Evolutionary conservation across 176 grass and related monocot species (phyloP).

Genomic region (Dactylis glomerata): DNA sequence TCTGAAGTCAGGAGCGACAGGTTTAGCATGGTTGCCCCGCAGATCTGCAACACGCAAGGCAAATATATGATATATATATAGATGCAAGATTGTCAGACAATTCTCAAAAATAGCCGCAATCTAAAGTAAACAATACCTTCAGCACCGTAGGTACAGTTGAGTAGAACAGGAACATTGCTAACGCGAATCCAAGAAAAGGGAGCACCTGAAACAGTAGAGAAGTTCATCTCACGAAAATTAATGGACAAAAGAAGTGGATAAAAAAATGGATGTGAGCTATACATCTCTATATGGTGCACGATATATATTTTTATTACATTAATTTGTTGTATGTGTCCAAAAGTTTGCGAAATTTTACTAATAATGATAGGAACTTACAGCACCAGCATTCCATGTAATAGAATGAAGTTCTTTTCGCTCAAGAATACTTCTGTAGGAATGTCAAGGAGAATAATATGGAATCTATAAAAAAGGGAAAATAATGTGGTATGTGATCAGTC

Average conservation of each 20-base stretch:
- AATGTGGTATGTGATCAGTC: conserved; percentile 1
- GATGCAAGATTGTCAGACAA: not conserved
- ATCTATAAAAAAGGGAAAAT: not conserved
- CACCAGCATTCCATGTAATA: conserved; percentile 59
- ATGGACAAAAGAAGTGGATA: not conserved
- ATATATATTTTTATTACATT: not conserved
- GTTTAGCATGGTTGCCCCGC: conserved; percentile 58
- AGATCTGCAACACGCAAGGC: conserved; percentile 26
- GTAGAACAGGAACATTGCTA: conserved; percentile 82
- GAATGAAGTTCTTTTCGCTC: conserved; percentile 66
- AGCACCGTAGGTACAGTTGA: conserved; percentile 63
- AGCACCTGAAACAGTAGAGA: conserved; percentile 42
- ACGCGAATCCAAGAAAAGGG: conserved; percentile 59
- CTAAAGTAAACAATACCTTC: conserved; percentile 67
- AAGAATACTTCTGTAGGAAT: conserved; percentile 68
- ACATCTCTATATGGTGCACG: too few species aligned
- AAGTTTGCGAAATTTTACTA: not conserved
- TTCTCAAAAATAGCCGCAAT: not conserved
- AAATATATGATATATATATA: not conserved
- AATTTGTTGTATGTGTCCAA: not conserved
- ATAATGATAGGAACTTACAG: conserved; percentile 45
- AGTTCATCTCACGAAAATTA: not conserved
- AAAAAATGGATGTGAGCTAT: not conserved
- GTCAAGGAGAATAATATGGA: conserved; percentile 32
- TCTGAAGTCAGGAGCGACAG: conserved; percentile 63